phyloP scores from a whole-genome alignment of 1,284 basidiomycete species.

The Bondarzewia mesenterica region DNA sequence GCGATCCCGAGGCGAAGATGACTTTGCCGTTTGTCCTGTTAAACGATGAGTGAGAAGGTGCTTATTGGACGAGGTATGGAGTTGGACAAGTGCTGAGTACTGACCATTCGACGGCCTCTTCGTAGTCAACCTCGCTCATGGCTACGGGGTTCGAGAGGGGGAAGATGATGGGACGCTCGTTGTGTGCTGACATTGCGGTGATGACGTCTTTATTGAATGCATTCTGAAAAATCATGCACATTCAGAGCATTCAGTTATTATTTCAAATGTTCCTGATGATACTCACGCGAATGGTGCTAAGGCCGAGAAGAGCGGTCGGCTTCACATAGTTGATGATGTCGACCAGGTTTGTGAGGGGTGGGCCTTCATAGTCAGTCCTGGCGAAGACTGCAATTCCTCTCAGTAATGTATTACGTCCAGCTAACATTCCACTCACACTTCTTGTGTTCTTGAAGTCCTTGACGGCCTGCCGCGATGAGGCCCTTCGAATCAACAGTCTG shows the following conservation, averaged over 20 bases:
- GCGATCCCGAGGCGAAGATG: conserved; percentile 77
- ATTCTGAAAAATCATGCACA: conserved; percentile 27
- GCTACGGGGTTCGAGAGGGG: conserved; percentile 78
- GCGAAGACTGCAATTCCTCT: conserved; percentile 48
- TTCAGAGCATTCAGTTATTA: neutral
- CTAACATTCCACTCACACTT: conserved; percentile 35
- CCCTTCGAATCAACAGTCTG: conserved; percentile 73
- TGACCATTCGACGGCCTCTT: conserved; percentile 64
- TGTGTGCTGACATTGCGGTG: conserved; percentile 61
- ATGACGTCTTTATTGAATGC: conserved; percentile 71
- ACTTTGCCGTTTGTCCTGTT: conserved; percentile 54
- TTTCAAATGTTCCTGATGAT: conserved; percentile 5
- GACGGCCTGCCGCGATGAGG: conserved; percentile 57
- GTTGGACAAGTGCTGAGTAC: conserved; percentile 2
- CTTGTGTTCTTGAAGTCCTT: conserved; percentile 70
- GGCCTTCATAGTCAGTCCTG: conserved; percentile 59
- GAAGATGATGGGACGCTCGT: conserved; percentile 76
- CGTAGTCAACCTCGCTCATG: conserved; percentile 63
- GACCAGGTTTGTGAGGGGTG: conserved; percentile 39
- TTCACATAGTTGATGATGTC: conserved; percentile 72
- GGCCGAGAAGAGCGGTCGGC: conserved; percentile 77
- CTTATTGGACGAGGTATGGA: neutral
- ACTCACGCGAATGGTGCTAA: conserved; percentile 61
- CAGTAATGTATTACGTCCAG: neutral
- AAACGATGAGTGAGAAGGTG: too few relatives aligned